phyloP scores from a whole-genome alignment of 208 protist genomes.

The Acanthamoeba comandoni region DNA sequence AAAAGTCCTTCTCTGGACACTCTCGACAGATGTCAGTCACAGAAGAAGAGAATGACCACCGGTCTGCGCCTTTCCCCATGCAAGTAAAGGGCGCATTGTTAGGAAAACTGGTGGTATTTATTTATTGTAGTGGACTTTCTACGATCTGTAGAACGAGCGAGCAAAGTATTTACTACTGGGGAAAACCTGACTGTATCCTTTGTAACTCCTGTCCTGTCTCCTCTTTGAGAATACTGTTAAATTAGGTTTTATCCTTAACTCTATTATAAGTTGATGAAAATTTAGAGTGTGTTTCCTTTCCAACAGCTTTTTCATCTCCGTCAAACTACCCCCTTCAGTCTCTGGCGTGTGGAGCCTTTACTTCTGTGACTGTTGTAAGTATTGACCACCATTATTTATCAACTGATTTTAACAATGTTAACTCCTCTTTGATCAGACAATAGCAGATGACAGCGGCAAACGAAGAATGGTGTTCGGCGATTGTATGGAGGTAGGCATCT shows the following conservation, averaged over 20 bases:
- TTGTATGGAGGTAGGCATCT: no score
- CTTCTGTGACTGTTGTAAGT: no score
- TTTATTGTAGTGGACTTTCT: background rate
- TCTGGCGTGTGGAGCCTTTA: no score
- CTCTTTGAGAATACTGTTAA: background rate
- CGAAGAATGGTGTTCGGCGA: no score
- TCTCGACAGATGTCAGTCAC: background rate
- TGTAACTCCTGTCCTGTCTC: background rate
- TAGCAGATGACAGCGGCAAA: no score
- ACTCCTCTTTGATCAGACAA: no score
- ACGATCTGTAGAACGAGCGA: slow-evolving; percentile 15
- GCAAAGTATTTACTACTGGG: slow-evolving; percentile 28
- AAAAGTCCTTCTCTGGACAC: background rate
- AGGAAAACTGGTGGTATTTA: background rate
- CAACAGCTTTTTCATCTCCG: background rate
- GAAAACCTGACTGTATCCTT: slow-evolving; percentile 34
- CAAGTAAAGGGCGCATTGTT: background rate
- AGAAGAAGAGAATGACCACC: slow-evolving; percentile 34
- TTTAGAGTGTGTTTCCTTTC: background rate
- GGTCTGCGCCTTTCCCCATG: background rate
- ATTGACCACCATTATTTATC: no score
- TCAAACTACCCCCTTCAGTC: no score
- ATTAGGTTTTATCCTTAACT: background rate
- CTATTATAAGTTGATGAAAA: background rate
- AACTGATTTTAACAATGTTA: no score